phyloP scores from a whole-genome alignment of 352 stramenopile genomes.

The Pythium sukuiense region DNA sequence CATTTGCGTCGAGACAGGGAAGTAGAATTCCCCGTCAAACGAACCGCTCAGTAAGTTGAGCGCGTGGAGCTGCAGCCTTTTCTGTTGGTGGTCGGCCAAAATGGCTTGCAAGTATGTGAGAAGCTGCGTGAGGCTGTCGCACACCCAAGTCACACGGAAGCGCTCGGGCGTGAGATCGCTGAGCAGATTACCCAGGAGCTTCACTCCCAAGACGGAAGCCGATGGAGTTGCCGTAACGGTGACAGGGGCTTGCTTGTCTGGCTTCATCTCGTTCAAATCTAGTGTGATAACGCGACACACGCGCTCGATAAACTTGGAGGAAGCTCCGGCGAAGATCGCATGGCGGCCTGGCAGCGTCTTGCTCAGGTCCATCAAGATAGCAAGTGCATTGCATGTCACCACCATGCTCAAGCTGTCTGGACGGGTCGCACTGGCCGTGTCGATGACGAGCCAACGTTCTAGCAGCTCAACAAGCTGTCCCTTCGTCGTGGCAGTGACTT shows the following conservation, averaged over 20 bases:
- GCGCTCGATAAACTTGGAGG: constrained; percentile 22
- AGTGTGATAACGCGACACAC: constrained; percentile 25
- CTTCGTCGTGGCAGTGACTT: constrained; percentile 23
- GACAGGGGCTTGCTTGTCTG: constrained; percentile 4
- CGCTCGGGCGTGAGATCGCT: constrained; percentile 29
- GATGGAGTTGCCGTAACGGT: not conserved
- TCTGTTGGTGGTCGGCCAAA: constrained; percentile 41
- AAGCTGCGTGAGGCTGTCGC: constrained; percentile 32
- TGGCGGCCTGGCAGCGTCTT: constrained; percentile 28
- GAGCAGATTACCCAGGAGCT: constrained; percentile 53
- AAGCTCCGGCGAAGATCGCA: constrained; percentile 26
- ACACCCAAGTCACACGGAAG: constrained; percentile 31
- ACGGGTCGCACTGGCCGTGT: not conserved
- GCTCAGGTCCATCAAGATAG: constrained; percentile 33
- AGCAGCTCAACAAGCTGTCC: constrained; percentile 32
- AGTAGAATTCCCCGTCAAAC: constrained; percentile 40
- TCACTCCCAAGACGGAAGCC: constrained; percentile 30
- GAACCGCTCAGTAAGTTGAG: constrained; percentile 44
- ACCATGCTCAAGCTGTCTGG: not conserved
- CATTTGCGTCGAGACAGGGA: constrained; percentile 48
- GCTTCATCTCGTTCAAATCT: constrained; percentile 9
- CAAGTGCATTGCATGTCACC: constrained; percentile 30
- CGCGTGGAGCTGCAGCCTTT: constrained; percentile 43
- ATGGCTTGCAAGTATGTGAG: constrained; percentile 30
- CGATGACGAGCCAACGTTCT: constrained; percentile 27